A percentile compares a stretch with the other conserved stretches of the same genome.
These are phyloP conservation scores for Discostella stelligeroides DNA, from an alignment of 108 stramenopile species.

Conservation along the genomic window DNA sequence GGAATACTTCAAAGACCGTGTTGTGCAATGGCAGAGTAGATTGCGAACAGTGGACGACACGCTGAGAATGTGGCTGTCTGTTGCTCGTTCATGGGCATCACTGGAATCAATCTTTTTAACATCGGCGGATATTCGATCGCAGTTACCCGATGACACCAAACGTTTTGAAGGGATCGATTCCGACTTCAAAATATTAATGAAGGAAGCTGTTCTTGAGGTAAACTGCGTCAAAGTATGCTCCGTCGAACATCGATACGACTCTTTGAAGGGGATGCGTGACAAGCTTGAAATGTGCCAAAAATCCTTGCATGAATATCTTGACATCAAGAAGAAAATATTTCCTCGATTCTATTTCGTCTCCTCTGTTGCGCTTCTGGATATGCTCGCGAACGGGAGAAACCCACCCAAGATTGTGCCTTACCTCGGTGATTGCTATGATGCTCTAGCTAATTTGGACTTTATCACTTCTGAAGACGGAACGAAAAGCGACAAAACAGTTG, in stretches of 20 bases:
- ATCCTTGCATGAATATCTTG: slow-evolving; percentile 90
- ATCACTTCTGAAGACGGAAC: slow-evolving; percentile 59
- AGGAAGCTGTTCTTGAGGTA: slow-evolving; percentile 76
- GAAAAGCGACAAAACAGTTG: slow-evolving; percentile 56
- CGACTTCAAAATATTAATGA: slow-evolving; percentile 92
- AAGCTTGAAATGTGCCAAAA: slow-evolving; percentile 92
- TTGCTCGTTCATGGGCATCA: slow-evolving; percentile 81
- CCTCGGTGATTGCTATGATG: slow-evolving; percentile 92
- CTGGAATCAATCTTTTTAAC: slow-evolving; percentile 89
- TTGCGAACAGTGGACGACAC: slow-evolving; percentile 83
- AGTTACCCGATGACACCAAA: slow-evolving; percentile 92
- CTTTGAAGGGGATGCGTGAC: slow-evolving; percentile 77
- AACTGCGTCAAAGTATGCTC: slow-evolving; percentile 80
- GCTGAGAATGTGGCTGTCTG: slow-evolving; percentile 75
- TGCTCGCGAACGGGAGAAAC: slow-evolving; percentile 91
- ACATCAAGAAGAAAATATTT: slow-evolving; percentile 94
- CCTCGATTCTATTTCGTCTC: slow-evolving; percentile 94
- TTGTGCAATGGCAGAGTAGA: slow-evolving; percentile 80
- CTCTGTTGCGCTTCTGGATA: slow-evolving; percentile 85
- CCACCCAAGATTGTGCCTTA: slow-evolving; percentile 91
- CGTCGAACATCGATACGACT: slow-evolving; percentile 76
- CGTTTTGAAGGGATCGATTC: slow-evolving; percentile 89
- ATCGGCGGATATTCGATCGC: slow-evolving; percentile 88
- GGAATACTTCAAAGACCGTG: slow-evolving; percentile 86
- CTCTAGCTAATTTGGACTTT: slow-evolving; percentile 77